phyloP scores from a whole-genome alignment of 805 yeast species.

The Torulaspora indica region DNA sequence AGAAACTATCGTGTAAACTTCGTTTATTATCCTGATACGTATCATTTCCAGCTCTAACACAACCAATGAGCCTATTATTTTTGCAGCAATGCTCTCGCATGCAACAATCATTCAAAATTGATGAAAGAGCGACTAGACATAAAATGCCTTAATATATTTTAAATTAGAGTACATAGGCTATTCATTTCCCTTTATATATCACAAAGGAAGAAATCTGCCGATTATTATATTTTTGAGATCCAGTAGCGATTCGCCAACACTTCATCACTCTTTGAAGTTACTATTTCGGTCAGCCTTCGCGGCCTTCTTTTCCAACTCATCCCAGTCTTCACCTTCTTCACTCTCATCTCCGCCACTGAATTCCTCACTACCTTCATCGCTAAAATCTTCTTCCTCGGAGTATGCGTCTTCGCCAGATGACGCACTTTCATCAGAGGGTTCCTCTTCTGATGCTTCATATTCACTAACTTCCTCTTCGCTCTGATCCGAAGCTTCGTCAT shows the following conservation, averaged over 20 bases:
- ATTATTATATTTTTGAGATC: background rate
- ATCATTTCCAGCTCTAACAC: too few species aligned
- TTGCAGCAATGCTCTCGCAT: too few species aligned
- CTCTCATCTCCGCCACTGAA: conserved; percentile 31
- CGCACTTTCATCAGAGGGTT: conserved; percentile 41
- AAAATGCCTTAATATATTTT: background rate
- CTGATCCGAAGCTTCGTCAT: conserved; percentile 62
- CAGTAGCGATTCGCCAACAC: background rate
- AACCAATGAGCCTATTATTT: too few species aligned
- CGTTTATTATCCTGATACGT: background rate
- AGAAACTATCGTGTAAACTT: background rate
- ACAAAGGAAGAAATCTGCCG: background rate
- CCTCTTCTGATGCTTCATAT: conserved; percentile 43
- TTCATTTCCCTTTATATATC: background rate
- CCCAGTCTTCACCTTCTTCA: conserved; percentile 41
- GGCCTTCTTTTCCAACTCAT: conserved; percentile 38
- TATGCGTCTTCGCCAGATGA: conserved; percentile 37
- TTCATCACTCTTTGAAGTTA: conserved; percentile 22
- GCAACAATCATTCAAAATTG: background rate
- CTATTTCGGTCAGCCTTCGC: conserved; percentile 38
- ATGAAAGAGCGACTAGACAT: background rate
- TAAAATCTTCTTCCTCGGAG: conserved; percentile 37
- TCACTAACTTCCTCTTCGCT: conserved; percentile 60
- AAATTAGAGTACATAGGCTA: background rate
- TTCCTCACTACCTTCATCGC: conserved; percentile 34